Conservation (phyloP, 148 eudicot species). For the Fagopyrum esculentum region DNA sequence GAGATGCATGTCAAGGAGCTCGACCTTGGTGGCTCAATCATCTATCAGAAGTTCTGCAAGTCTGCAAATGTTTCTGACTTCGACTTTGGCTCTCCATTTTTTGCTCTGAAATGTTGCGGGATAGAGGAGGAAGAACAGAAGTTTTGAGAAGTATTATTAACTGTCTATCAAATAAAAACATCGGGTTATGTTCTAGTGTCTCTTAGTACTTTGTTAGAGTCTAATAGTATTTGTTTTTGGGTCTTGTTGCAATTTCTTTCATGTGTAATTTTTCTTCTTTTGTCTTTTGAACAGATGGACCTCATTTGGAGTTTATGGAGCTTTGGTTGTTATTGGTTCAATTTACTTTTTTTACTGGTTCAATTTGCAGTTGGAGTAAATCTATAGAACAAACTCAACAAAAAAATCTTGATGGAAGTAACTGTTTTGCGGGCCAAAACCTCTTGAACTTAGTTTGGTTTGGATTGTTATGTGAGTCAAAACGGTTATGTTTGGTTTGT, state of each 20-base stretch:
- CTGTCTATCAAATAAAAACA: not conserved
- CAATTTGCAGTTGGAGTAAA: not conserved
- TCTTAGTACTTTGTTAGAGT: not conserved
- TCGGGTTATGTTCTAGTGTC: not conserved
- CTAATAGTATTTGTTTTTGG: not conserved
- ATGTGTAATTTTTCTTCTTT: not conserved
- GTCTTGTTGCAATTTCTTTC: not conserved
- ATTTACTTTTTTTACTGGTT: not conserved
- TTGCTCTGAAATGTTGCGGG: constrained; percentile 50
- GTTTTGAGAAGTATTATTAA: constrained; percentile 22
- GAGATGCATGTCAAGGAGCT: constrained; percentile 48
- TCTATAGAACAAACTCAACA: too few relatives aligned
- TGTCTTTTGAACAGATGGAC: not conserved
- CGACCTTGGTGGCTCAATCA: constrained; percentile 45
- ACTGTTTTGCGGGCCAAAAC: too few relatives aligned
- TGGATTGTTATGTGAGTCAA: too few relatives aligned
- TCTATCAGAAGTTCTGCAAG: constrained; percentile 65
- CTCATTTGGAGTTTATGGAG: not conserved
- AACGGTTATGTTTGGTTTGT: too few relatives aligned
- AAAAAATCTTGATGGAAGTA: too few relatives aligned
- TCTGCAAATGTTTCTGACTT: constrained; percentile 3
- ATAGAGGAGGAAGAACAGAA: constrained; percentile 61
- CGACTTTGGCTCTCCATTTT: constrained; percentile 34
- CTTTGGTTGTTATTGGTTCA: not conserved
- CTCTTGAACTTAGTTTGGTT: not conserved